A percentile compares a stretch with the other conserved stretches of the same genome.
Conservation (phyloP, 345 rosid genomes). For the Lepidium africanum region DNA sequence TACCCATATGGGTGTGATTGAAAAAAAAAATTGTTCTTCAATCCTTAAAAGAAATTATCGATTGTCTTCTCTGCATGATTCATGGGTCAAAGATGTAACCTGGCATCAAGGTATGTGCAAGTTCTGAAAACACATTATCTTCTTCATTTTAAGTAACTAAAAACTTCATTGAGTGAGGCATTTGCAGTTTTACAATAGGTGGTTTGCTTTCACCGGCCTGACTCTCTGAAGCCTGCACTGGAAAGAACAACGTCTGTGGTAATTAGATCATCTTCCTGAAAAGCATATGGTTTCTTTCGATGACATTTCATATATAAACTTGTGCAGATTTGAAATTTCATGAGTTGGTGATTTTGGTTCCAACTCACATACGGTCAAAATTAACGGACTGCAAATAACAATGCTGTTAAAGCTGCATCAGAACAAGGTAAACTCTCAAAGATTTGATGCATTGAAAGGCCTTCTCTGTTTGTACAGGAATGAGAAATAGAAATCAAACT, state of each 20-base stretch:
- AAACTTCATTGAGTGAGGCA: not conserved
- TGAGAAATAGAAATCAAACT: not conserved
- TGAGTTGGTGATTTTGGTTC: slow-evolving; percentile 64
- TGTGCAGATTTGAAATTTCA: slow-evolving; percentile 47
- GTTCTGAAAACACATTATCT: not conserved
- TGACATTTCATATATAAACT: not conserved
- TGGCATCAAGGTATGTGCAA: slow-evolving; percentile 46
- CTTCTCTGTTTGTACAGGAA: not conserved
- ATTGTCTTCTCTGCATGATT: too few species aligned
- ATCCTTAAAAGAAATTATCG: too few species aligned
- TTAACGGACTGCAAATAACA: slow-evolving; percentile 59
- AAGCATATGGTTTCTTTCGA: not conserved
- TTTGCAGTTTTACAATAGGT: slow-evolving; percentile 23
- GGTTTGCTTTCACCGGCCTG: slow-evolving; percentile 52
- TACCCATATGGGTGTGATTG: too few species aligned
- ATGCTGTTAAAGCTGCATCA: slow-evolving; percentile 46
- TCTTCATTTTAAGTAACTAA: not conserved
- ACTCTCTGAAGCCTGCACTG: slow-evolving; percentile 44
- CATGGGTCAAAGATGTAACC: slow-evolving; percentile 44
- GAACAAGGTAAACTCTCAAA: slow-evolving; percentile 35
- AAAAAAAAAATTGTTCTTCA: too few species aligned
- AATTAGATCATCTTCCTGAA: not conserved
- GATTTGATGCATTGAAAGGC: not conserved
- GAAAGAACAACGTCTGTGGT: slow-evolving; percentile 55
- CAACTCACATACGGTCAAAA: slow-evolving; percentile 41